Base-by-base conservation (phyloP, 495 filamentous ascomycete species). In the Podospora fimiseda region DNA sequence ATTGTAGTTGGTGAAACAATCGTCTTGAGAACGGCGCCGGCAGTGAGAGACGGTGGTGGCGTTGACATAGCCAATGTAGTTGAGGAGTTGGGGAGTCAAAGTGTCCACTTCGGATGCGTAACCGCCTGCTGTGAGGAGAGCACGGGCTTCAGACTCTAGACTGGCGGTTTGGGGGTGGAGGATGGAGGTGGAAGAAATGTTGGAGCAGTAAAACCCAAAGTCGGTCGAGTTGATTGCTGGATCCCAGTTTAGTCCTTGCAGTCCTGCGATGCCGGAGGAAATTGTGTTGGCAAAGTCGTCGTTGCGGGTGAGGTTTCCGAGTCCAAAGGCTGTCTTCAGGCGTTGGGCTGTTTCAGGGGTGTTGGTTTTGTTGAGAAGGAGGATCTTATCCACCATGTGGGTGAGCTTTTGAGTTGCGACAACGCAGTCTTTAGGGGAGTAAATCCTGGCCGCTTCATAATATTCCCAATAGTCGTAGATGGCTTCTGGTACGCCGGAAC, bases 401-500 rank as follows among this genome's bases (percentile, higher is more conserved):
- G 68, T 74, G 1, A 86, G 66, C 48, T 79, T 79, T 57, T 81
- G 80, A 1, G 76, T 79, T 5, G 71, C 67, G 0, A 61, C 55
- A 24, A 88, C 75, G 58, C 84, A 87, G 21, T 70, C 70, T 9
- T 65, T 65, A 0, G 70, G 72, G 0, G 59, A 65, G 40, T 76
- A 85, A 15, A 78, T 64, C 0, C 81, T 74, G 18, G 85, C 78
- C 0, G 85, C 81, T 61, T 84, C 82, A 56, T 73, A 86, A 68
- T 88, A 88, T 51, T 81, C 51, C 84, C 84, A 88, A 60, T 80
- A 89, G 50, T 88, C 83, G 59, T 77, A 80, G 43, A 88, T 85
- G 6, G 86, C 85, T 50, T 80, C 74, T 0, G 83, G 84, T 2
- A 89, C 86, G 1, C 82, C 86, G 3, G 85, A 88, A 0, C 82